Conservation (phyloP, 257 asterid species). For the Nicotiana undulata region DNA sequence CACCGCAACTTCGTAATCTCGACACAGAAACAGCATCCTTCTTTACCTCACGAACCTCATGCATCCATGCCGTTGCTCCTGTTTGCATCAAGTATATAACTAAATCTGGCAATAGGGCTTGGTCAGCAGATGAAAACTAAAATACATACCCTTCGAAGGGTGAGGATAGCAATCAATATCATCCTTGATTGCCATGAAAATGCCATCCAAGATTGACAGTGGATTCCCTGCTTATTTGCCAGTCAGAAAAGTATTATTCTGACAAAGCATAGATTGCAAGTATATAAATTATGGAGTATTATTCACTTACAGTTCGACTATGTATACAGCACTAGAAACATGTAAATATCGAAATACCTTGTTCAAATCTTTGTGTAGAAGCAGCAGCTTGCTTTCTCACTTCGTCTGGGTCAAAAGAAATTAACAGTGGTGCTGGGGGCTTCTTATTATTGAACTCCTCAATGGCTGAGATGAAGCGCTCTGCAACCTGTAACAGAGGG, state of each 20-base stretch:
- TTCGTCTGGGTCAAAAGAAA: conserved; percentile 72
- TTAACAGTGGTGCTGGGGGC: conserved; percentile 63
- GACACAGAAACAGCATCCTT: conserved; percentile 72
- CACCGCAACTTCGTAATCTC: conserved; percentile 90
- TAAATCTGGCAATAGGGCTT: background rate
- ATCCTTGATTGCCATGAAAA: conserved; percentile 89
- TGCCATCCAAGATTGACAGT: conserved; percentile 84
- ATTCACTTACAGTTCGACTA: background rate
- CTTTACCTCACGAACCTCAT: conserved; percentile 66
- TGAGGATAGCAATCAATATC: conserved; percentile 89
- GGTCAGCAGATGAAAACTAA: conserved; percentile 6
- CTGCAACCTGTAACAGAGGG: conserved; percentile 59
- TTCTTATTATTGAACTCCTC: conserved; percentile 65
- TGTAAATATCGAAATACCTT: conserved; percentile 37
- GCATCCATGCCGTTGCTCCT: conserved; percentile 91
- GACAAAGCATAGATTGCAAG: background rate
- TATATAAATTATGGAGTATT: background rate
- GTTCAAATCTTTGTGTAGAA: conserved; percentile 89
- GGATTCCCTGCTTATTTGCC: conserved; percentile 58
- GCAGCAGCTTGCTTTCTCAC: conserved; percentile 90
- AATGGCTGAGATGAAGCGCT: conserved; percentile 74
- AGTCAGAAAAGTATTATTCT: conserved; percentile 15
- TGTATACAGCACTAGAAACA: background rate
- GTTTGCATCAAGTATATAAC: conserved; percentile 21
- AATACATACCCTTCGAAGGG: conserved; percentile 63